Percentiles rank a stretch among this genome's conserved stretches.
These are phyloP conservation scores for Leishmania arabica DNA, from an alignment of 208 protist genomes.

Conservation along the genomic window DNA sequence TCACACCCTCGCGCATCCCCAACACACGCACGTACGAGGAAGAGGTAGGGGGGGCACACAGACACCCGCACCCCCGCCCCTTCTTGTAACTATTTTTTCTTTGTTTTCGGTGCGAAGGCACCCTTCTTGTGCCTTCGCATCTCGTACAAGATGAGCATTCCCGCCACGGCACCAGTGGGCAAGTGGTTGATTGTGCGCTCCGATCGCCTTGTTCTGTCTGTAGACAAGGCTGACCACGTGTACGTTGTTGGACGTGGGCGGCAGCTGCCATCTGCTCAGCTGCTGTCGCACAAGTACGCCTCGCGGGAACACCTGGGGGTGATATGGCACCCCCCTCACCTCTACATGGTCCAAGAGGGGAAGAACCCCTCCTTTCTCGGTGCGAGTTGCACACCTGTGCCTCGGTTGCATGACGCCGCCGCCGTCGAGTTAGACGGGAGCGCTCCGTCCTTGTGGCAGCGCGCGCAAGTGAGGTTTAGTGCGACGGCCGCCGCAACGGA, in stretches of 20 bases:
- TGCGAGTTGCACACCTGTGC: slow-evolving; percentile 27
- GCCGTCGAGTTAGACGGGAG: neutral
- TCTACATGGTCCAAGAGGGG: slow-evolving; percentile 47
- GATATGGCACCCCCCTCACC: slow-evolving; percentile 38
- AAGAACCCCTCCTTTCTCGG: slow-evolving; percentile 77
- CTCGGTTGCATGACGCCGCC: neutral
- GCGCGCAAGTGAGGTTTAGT: slow-evolving; percentile 8
- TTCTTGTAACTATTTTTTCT: neutral
- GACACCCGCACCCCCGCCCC: neutral
- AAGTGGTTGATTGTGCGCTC: slow-evolving; percentile 67
- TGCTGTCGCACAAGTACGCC: slow-evolving; percentile 56
- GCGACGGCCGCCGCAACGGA: slow-evolving; percentile 5
- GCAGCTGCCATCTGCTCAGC: slow-evolving; percentile 48
- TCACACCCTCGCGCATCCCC: neutral
- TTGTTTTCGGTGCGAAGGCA: neutral
- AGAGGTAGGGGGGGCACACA: neutral
- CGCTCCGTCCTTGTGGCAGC: neutral
- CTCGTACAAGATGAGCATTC: neutral
- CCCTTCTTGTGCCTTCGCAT: neutral
- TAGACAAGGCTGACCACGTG: slow-evolving; percentile 38
- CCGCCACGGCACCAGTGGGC: slow-evolving; percentile 15
- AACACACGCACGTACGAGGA: neutral
- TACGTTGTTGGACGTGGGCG: slow-evolving; percentile 56
- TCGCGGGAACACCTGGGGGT: slow-evolving; percentile 67
- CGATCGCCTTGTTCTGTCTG: slow-evolving; percentile 44